Evolutionary conservation across 352 stramenopile species (phyloP).

Genomic region (Blastocystis sp.): DNA sequence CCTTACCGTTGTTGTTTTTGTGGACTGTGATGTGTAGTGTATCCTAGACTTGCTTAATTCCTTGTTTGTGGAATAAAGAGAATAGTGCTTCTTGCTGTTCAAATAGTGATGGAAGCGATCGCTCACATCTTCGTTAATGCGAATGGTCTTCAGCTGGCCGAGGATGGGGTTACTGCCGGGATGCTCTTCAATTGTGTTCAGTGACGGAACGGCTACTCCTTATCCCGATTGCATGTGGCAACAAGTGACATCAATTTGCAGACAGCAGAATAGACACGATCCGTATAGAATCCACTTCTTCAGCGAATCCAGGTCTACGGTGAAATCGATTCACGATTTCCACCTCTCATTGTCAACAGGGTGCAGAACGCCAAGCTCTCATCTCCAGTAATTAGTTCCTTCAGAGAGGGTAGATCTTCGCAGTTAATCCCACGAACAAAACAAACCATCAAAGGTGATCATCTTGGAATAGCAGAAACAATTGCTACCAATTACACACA

Average conservation of each 20-base stretch:
- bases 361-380: conserved; percentile 36
- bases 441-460: too few relatives aligned
- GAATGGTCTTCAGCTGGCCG: not conserved
- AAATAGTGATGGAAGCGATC: not conserved
- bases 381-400: conserved; percentile 17
- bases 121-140: not conserved
- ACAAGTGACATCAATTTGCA: not conserved
- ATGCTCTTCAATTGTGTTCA: not conserved
- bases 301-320: not conserved
- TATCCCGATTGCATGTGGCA: not conserved
- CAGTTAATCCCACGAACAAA: not conserved
- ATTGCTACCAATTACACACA: conserved; percentile 1
- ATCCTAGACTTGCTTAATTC: conserved; percentile 36
- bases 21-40: conserved; percentile 30
- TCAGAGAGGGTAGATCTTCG: not conserved
- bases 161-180: not conserved
- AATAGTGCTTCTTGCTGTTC: not conserved
- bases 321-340: too few relatives aligned
- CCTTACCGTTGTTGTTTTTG: not conserved
- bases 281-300: not conserved
- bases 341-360: not conserved
- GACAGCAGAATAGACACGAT: not conserved
- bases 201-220: conserved; percentile 1
- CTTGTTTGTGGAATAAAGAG: not conserved
- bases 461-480: conserved; percentile 16